Percentiles rank a stretch among this genome's conserved stretches.
These are phyloP conservation scores for Favolaschia claudopus DNA, from an alignment of 768 basidiomycete species.

Conservation along the genomic window DNA sequence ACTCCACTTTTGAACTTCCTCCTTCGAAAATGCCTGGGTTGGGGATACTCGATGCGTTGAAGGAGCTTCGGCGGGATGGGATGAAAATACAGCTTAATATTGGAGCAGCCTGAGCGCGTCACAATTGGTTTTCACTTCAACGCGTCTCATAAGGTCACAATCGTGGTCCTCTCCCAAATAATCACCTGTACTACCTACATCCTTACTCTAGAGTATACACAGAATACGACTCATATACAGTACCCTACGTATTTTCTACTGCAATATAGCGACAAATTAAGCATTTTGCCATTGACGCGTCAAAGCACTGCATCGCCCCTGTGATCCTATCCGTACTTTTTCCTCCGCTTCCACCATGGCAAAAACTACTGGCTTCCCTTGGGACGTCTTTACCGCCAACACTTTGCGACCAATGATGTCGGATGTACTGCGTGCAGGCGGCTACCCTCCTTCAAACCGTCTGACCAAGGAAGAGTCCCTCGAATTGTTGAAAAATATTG, in stretches of 20 bases:
- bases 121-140: too few species aligned
- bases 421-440: slow-evolving; percentile 13
- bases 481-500: slow-evolving; percentile 11
- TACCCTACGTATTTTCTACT: too few species aligned
- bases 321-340: not conserved
- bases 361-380: slow-evolving; percentile 8
- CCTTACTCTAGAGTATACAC: too few species aligned
- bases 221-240: too few species aligned
- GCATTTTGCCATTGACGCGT: not conserved
- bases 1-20: too few species aligned
- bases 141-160: too few species aligned
- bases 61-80: not conserved
- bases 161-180: too few species aligned
- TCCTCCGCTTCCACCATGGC: slow-evolving; percentile 6
- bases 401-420: slow-evolving; percentile 22
- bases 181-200: too few species aligned
- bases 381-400: slow-evolving; percentile 18
- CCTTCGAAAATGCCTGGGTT: too few species aligned
- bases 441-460: not conserved
- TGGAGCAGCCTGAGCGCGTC: too few species aligned
- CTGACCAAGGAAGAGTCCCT: slow-evolving; percentile 17
- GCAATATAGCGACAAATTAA: too few species aligned
- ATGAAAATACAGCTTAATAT: not conserved
- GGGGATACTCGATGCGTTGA: not conserved
- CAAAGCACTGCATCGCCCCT: not conserved